These are phyloP conservation scores for Colletotrichum plurivorum DNA, from an alignment of 2,329 filamentous ascomycete genomes.

Conservation along the genomic window DNA sequence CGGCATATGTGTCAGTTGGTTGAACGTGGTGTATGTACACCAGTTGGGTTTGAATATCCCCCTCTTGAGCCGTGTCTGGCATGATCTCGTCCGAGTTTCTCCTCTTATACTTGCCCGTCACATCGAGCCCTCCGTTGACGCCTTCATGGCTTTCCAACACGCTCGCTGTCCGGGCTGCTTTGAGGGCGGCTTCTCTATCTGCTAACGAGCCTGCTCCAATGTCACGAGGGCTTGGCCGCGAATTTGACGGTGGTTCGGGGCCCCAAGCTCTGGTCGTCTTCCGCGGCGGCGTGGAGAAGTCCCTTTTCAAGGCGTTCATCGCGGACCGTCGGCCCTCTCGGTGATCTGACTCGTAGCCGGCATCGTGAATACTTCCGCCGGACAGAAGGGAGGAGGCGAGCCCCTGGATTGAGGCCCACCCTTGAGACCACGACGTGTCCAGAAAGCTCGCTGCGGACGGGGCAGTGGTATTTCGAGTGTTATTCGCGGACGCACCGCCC, in stretches of 20 bases:
- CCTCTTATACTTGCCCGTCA: slow-evolving; percentile 72
- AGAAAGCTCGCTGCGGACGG: slow-evolving; percentile 58
- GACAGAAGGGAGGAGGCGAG: slow-evolving; percentile 63
- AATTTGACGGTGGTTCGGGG: slow-evolving; percentile 59
- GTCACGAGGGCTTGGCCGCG: slow-evolving; percentile 58
- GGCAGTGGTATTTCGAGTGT: slow-evolving; percentile 46
- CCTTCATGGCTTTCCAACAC: slow-evolving; percentile 74
- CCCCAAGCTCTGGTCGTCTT: slow-evolving; percentile 61
- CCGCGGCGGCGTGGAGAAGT: slow-evolving; percentile 37
- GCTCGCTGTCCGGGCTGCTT: slow-evolving; percentile 69
- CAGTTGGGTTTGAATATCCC: slow-evolving; percentile 80
- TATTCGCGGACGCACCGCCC: slow-evolving; percentile 13
- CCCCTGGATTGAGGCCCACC: slow-evolving; percentile 69
- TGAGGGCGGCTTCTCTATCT: slow-evolving; percentile 68
- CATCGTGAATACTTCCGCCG: slow-evolving; percentile 48
- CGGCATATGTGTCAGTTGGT: slow-evolving; percentile 88
- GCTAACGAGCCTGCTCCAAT: slow-evolving; percentile 69
- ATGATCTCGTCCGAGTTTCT: slow-evolving; percentile 77
- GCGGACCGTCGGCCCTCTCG: slow-evolving; percentile 28
- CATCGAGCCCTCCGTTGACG: slow-evolving; percentile 70
- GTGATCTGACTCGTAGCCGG: slow-evolving; percentile 39
- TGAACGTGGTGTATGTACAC: slow-evolving; percentile 93
- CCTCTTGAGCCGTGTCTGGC: slow-evolving; percentile 57
- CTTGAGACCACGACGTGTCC: slow-evolving; percentile 66
- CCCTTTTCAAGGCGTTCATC: slow-evolving; percentile 32